Evolutionary conservation across 2,329 filamentous ascomycete genomes (phyloP), one percentile per base, ranked within the genome.

Genomic region (Cordyceps militaris): DNA sequence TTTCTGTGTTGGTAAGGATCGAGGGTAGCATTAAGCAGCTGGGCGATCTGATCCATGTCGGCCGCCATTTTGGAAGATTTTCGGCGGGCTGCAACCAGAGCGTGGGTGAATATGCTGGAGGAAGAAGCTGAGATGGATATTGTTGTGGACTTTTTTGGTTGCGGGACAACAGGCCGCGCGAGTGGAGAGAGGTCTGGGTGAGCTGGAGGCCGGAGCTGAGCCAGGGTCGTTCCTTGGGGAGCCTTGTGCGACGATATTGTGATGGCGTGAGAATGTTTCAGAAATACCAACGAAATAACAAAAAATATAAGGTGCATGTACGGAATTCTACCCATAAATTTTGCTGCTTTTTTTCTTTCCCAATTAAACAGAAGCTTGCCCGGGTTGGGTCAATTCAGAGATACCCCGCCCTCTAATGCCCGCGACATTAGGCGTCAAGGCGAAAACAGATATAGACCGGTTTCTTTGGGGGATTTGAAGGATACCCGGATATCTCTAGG

Each of bases 21-120:
- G 67, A 97, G 82, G 67, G 91, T 97, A 67, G 91, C 90, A 74
- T 95, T 84, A 63, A 99, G 85, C 72, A 97, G 82, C 79, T 91
- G 85, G 62, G 91, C 88, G 72, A 97, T 78, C 60, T 76, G 74
- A 64, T 75, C 76, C 68, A 83, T 76, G 63, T 82, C 76, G 64
- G 79, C 74, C 69, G 80, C 79, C 81, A 84, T 84, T 69, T 64
- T 79, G 69, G 68, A 59, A 59, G 58, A 49, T 34, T 44, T 43
- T 38, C 56, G 54, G 59, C 47, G 30, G 54, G 23, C 48, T 32
- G 48, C 26, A 50, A 36, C 19, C 47, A 60, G 58, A 56, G 64
- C 59, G 59, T 44, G 32, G 58, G 59, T 55, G 59, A 57, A 57
- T 57, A 47, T 60, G 46, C 51, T 61, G 58, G 43, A 49, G 36